Evolutionary conservation across 1,139 yeast genomes (phyloP), one percentile per base, ranked within the genome.

Genomic region (Suhomyces maxii): DNA sequence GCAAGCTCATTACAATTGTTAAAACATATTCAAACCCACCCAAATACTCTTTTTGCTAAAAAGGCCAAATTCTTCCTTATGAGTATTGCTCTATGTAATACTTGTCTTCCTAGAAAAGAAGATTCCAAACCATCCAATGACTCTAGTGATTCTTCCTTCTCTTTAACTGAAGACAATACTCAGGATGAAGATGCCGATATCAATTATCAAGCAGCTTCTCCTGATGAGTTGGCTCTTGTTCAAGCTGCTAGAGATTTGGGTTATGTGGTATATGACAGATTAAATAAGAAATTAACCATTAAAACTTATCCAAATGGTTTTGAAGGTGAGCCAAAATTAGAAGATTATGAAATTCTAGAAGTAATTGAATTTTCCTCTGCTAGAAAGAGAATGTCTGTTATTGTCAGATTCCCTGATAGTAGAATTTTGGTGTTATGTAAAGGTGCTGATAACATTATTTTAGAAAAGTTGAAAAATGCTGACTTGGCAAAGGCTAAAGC

Each of bases 241-340:
- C 83, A 86, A 47, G 99, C 98, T 1, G 99, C 99, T 0, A 76
- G 96, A 54, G 99, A 93, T 61, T 75, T 93, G 72, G 99, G 99
- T 0, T 95, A 75, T 63, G 84, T 91, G 26, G 86, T 90, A 8
- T 77, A 74, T 50, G 90, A 89, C 50, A 80, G 89, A 47, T 80
- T 80, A 48, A 80, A 82, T 41, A 78, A 77, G 46, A 64, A 68
- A 1, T 64, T 93, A 39, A 79, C 84, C 0, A 67, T 95, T 13
- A 84, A 91, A 54, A 82, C 91, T 0, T 93, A 85, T 60, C 97
- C 98, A 0, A 58, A 83, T 43, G 98, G 98, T 0, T 83, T 89
- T 62, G 86, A 83, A 6, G 61, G 66, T 5, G 79, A 76, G 0
- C 84, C 95, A 0, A 74, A 73, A 10, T 74, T 77, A 40, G 96